Conservation (phyloP, 2,329 filamentous ascomycete genomes). For the Corniculantispora saksenae region DNA sequence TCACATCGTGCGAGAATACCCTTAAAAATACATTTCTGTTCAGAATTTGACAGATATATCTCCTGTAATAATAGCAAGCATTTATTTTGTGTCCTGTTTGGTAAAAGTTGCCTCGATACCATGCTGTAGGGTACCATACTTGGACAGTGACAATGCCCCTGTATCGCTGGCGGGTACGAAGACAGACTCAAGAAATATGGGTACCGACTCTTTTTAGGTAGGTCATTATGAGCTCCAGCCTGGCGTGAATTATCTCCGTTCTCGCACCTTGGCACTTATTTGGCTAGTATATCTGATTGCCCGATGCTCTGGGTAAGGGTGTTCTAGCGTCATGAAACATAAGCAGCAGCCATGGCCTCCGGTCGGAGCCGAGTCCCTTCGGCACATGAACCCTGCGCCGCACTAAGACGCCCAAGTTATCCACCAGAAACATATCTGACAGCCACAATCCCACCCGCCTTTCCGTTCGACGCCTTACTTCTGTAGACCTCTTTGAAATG, state of each 20-base stretch:
- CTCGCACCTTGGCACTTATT: not conserved
- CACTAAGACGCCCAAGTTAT: not conserved
- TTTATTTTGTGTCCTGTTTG: not conserved
- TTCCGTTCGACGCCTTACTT: not conserved
- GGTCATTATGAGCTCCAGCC: not conserved
- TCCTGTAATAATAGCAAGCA: not conserved
- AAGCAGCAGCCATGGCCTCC: not conserved
- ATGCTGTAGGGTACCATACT: not conserved
- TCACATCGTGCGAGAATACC: not conserved
- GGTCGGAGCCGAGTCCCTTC: not conserved
- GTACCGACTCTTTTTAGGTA: too few species aligned
- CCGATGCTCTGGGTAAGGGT: not conserved
- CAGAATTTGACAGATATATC: not conserved
- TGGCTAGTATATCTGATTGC: not conserved
- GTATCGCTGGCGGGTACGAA: too few species aligned
- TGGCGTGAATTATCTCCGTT: not conserved
- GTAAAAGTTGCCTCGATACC: not conserved
- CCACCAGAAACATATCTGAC: slow-evolving; percentile 6
- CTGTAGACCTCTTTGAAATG: not conserved
- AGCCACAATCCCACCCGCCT: slow-evolving; percentile 1
- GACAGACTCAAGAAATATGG: not conserved
- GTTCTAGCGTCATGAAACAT: not conserved
- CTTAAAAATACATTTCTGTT: not conserved
- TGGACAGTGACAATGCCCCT: not conserved
- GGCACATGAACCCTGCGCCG: not conserved